Base-by-base conservation (phyloP, 1,284 basidiomycete species). In the Cutaneotrichosporon sp. region DNA sequence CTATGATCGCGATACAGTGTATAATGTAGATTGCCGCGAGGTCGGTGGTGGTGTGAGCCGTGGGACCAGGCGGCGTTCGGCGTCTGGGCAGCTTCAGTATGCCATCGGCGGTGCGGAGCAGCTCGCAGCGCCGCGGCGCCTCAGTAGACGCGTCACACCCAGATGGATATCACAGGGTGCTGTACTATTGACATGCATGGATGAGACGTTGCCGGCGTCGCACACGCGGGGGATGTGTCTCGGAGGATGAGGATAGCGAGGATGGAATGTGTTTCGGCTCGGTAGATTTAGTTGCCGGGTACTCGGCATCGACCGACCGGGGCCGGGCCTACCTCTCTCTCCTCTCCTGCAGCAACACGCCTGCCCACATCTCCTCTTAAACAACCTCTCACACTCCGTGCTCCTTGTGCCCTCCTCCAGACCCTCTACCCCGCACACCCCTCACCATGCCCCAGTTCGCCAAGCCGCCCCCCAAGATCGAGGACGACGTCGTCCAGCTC, bases 401-500 rank as follows among this genome's bases (percentile, higher is more conserved):
- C n/a, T 50, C n/a, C 11, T 18, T 18, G 4, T n/a, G n/a, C n/a
- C 47, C 47, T 29, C 25, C 13, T 18, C 27, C 18, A 14, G 13
- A 25, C 27, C 6, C 47, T 27, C 18, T 52, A 1, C 14, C n/a
- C 13, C 16, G 20, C 49, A 31, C 16, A 4, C 6, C 27, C 3
- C 18, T n/a, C 46, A 50, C 24, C 18, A 36, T 38, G 34, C 31
- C 56, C 11, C 38, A 45, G 43, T 59, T 59, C 50, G 16, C 43
- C 20, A 57, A n/a, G 45, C 56, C 42, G 4, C 58, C 59, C 7
- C 64, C 64, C 13, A 29, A 38, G 20, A 58, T 63, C 45, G 43
- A 55, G 33, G 54, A 66, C 49, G 55, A 60, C 42, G 38, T 66
- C 34, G 59, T 60, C n/a, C 22, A 38, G 11, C 54, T 66, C 18